Conservation (phyloP, 164 flowering plant species). For the Kingdonia uniflora region DNA sequence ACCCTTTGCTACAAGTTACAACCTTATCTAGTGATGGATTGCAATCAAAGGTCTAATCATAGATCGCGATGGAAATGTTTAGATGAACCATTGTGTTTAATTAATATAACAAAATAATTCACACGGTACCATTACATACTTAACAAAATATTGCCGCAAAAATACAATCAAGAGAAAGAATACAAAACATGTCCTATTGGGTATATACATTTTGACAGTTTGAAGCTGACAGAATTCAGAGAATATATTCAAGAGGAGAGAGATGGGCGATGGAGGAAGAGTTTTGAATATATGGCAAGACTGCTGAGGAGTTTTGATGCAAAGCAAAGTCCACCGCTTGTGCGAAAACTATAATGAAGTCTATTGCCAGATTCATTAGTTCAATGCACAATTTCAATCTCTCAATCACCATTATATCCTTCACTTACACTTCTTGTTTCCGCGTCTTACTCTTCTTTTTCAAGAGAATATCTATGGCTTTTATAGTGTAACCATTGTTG, state of each 20-base stretch:
- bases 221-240: background rate
- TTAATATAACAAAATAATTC: too few relatives aligned
- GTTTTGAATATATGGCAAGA: background rate
- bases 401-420: conserved; percentile 6
- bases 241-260: background rate
- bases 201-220: too few relatives aligned
- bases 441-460: conserved; percentile 3
- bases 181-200: too few relatives aligned
- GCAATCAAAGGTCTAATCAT: too few relatives aligned
- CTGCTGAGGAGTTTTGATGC: background rate
- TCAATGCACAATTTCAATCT: conserved; percentile 5
- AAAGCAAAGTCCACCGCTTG: conserved; percentile 7
- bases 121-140: too few relatives aligned
- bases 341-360: conserved; percentile 1
- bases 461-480: background rate
- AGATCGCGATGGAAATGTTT: too few relatives aligned
- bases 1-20: too few relatives aligned
- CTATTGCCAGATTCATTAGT: conserved; percentile 5
- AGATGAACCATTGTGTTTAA: too few relatives aligned
- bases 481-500: background rate
- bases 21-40: too few relatives aligned
- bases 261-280: background rate
- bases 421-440: conserved; percentile 4
- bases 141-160: too few relatives aligned
- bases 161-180: too few relatives aligned